Evolutionary conservation across 495 filamentous ascomycete species (phyloP), one percentile per base, ranked within the genome.

Genomic region (Lasiosphaeria ovina): DNA sequence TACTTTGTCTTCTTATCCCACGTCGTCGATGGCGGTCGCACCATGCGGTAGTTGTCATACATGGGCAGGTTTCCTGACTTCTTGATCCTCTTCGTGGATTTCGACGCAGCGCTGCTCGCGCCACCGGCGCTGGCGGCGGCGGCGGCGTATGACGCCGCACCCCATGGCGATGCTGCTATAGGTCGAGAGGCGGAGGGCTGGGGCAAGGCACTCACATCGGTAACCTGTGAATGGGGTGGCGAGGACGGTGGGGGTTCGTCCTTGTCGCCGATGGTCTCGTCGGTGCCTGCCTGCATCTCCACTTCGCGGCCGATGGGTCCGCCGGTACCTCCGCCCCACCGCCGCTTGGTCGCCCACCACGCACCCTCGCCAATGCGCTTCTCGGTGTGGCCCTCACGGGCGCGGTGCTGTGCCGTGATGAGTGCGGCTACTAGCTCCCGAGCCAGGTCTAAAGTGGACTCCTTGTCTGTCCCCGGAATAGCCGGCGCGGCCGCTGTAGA

Each of bases 1-100:
- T 96, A 96, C 53, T 75, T 77, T 62, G 88, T 82, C 63, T 88
- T 88, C 64, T 83, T 85, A 73, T 97, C 92, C 92, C 92, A 97
- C 35, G 79, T 79, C 54, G 81, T 75, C 2, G 81, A 71, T 0
- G 88, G 87, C 6, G 85, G 86, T 24, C 84, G 79, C 31, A 91
- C 69, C 65, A 85, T 82, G 62, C 81, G 76, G 62, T 83, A 84
- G 59, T 70, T 76, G 60, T 85, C 81, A 61, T 84, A 83, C 60
- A 83, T 76, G 62, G 71, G 73, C 63, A 79, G 68, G 55, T 77
- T 80, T 35, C 75, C 74, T 24, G 74, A 74, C 51, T 77, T 79
- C 65, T 78, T 80, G 52, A 68, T 73, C 4, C 76, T 76, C 51
- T 76, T 77, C 24, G 71, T 67, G 59, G 81, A 75, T 62, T 83